A percentile compares a stretch with the other conserved stretches of the same genome.
These are phyloP conservation scores for Ilyonectria destructans DNA, from an alignment of 2,329 filamentous ascomycete species.

Conservation along the genomic window DNA sequence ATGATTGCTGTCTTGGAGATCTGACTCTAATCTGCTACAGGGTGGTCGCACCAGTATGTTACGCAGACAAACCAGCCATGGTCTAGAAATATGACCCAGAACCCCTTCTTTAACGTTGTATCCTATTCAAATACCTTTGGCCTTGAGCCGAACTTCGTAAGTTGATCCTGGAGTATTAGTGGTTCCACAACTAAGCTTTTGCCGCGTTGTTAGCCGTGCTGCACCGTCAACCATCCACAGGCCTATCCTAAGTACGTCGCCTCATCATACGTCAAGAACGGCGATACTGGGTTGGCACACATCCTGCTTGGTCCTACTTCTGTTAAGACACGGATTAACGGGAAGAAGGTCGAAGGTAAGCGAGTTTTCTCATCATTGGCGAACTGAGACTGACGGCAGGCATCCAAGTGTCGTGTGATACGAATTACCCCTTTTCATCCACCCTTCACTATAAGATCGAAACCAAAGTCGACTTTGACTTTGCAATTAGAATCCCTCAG, in stretches of 20 bases:
- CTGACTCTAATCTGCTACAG: no score
- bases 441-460: background rate
- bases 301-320: background rate
- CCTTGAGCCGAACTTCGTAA: constrained; percentile 1
- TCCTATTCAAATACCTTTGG: background rate
- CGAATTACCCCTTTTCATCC: background rate
- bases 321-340: no score
- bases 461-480: background rate
- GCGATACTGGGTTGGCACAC: background rate
- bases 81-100: background rate
- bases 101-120: background rate
- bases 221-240: background rate
- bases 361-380: no score
- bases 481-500: background rate
- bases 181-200: background rate
- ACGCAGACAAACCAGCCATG: constrained; percentile 4
- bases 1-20: no score
- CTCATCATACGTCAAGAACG: background rate
- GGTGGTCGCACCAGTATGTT: constrained; percentile 8
- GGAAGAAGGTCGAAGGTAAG: background rate
- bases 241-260: background rate
- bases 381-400: no score
- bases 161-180: background rate
- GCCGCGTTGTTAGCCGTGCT: background rate
- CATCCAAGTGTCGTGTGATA: background rate